Base-by-base conservation (phyloP, 1,284 basidiomycete species). In the Hymenochaete sp. region DNA sequence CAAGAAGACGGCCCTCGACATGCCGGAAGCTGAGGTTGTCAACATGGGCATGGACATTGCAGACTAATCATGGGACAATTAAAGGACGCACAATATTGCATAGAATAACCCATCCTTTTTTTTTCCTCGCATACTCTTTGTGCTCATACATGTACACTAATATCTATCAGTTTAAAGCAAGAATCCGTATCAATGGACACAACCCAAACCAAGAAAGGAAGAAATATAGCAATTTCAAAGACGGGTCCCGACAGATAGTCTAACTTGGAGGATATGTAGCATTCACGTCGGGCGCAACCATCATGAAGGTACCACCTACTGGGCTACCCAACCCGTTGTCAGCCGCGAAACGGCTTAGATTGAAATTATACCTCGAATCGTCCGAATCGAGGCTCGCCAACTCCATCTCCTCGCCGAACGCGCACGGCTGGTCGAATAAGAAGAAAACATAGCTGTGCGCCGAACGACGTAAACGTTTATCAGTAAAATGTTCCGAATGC, bases 21-120 rank as follows among this genome's bases (percentile, higher is more conserved):
- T 55, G 21, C 52, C 42, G 19, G 24, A 42, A 18, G 48, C 53
- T 25, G 58, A 56, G 25, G 44, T 52, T 38, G 64, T 62, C 22
- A 55, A 67, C 25, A 66, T 65, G 54, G 21, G 67, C 25, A 65
- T 65, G 38, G 62, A 71, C 52, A 58, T 62, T 16, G 13, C 33
- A 43, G 46, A 27, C 25, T 38, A 38, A 37, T n/a, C n/a, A n/a
- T n/a, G 36, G 14, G 25, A 7, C 36, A 38, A 14, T 38, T 19
- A 2, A 11, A 22, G n/a, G 13, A 22, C 25, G 29, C 16, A 32
- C 4, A 32, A 13, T 16, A 16, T 16, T 13, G 29, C 29, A 32
- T 32, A 16, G n/a, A n/a, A n/a, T n/a, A n/a, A n/a, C n/a, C n/a
- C n/a, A n/a, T n/a, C n/a, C n/a, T n/a, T n/a, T n/a, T n/a, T n/a